These are phyloP conservation scores for Daldinia bambusicola DNA, from an alignment of 495 filamentous ascomycete species.

Conservation along the genomic window DNA sequence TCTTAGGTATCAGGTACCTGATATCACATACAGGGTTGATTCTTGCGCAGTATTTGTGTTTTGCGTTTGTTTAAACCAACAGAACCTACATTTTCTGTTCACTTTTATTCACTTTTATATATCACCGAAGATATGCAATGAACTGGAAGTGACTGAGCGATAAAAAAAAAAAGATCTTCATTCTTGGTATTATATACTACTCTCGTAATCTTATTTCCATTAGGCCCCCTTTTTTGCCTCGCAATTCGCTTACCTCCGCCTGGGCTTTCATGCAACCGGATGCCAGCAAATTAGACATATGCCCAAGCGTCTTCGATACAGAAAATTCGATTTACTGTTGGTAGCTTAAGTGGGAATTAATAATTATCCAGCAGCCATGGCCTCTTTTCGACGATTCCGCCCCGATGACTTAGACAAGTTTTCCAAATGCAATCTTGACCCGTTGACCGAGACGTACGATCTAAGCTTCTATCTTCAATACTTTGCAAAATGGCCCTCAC, in stretches of 20 bases:
- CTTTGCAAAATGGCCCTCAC: conserved; percentile 90
- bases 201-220: conserved; percentile 3
- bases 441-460: conserved; percentile 95
- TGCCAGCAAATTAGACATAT: conserved; percentile 8
- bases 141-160: not conserved
- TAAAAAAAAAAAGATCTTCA: not conserved
- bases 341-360: not conserved
- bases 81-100: not conserved
- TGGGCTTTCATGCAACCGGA: conserved; percentile 4
- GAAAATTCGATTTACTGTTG: not conserved
- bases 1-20: too few relatives aligned
- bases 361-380: conserved; percentile 46
- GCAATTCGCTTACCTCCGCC: not conserved
- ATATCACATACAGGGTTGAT: too few relatives aligned
- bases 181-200: not conserved
- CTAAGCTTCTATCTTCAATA: conserved; percentile 95
- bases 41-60: too few relatives aligned
- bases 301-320: conserved; percentile 3
- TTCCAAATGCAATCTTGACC: conserved; percentile 90
- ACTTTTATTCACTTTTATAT: not conserved
- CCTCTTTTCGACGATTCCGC: conserved; percentile 58
- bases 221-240: not conserved
- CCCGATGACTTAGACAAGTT: conserved; percentile 64
- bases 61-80: too few relatives aligned
- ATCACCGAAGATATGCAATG: not conserved